Base-by-base conservation (phyloP, 805 yeast species). In the Dipodascus geniculatus region DNA sequence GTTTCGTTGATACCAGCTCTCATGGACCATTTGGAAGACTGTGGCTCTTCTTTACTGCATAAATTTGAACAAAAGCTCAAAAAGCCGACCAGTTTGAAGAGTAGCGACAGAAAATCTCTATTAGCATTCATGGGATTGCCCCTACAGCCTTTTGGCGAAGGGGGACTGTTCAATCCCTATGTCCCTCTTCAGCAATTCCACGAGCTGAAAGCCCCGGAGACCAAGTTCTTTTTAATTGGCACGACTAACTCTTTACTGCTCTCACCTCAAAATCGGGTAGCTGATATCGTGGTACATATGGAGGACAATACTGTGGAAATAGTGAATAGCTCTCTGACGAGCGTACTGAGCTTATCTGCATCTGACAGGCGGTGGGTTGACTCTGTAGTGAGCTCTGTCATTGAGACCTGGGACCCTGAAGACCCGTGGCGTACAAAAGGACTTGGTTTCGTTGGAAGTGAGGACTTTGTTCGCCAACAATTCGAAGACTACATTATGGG, bases 401-500 rank as follows among this genome's bases (percentile, higher is more conserved):
- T 64, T 2, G 68, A 66, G 3, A 72, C 79, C 1, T 72, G 73
- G 75, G 67, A 68, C 22, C 64, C 61, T 31, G 67, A 71, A 48
- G 74, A 72, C 42, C 67, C 68, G 3, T 65, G 69, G 58, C 67
- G 71, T 3, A 69, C 72, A 55, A 73, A 69, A 57, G 67, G 76
- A 59, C 60, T 78, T 51, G 76, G 77, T 55, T 84, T 76, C 62
- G 68, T 69, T 48, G 91, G 91, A 2, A 82, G 87, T 59, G 98
- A 93, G 62, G 99, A 93, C 68, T 87, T 83, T 63, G 82, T 93
- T 28, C 71, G 98, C 52, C 77, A 81, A 69, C 88, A 82, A 61
- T 90, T 91, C 67, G 99, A 93, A 63, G 97, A 90, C 62, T 93
- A 93, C 63, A 68, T 90, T 23, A 76, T 85, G 55, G 87, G 95